These are phyloP conservation scores for Lepiota brunneoincarnata DNA, from an alignment of 768 basidiomycete genomes.

Conservation along the genomic window DNA sequence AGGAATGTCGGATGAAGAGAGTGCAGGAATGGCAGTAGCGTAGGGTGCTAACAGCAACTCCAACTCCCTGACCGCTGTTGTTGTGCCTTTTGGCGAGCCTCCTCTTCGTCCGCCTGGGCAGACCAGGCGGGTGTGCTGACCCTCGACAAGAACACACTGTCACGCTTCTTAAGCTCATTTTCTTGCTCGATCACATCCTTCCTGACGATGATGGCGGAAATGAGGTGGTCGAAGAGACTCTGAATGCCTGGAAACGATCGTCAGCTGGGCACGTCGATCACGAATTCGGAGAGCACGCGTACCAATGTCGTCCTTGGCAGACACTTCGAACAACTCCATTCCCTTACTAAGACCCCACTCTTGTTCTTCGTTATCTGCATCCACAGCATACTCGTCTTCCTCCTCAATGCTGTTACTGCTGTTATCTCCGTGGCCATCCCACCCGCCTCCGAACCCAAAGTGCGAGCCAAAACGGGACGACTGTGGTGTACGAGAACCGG, in stretches of 20 bases:
- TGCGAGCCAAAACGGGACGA: constrained; percentile 59
- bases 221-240: constrained; percentile 75
- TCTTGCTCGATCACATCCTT: constrained; percentile 81
- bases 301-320: constrained; percentile 87
- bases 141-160: constrained; percentile 77
- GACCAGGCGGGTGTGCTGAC: constrained; percentile 69
- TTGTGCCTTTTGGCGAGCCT: constrained; percentile 53
- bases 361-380: constrained; percentile 50
- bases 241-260: constrained; percentile 59
- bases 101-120: constrained; percentile 79
- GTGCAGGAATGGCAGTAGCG: constrained; percentile 15
- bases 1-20: constrained; percentile 2
- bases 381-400: constrained; percentile 63
- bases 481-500: constrained; percentile 44
- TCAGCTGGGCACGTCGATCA: constrained; percentile 9
- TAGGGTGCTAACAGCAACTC: constrained; percentile 62
- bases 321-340: constrained; percentile 90
- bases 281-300: constrained; percentile 24
- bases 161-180: constrained; percentile 74
- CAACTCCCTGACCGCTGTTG: constrained; percentile 48
- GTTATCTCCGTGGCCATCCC: constrained; percentile 56
- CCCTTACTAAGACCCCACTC: constrained; percentile 81
- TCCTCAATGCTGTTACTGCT: constrained; percentile 68
- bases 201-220: constrained; percentile 72
- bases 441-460: constrained; percentile 50